A percentile compares a stretch with the other conserved stretches of the same genome.
These are phyloP conservation scores for Trametes cinnabarina DNA, from an alignment of 768 basidiomycete genomes.

Conservation along the genomic window DNA sequence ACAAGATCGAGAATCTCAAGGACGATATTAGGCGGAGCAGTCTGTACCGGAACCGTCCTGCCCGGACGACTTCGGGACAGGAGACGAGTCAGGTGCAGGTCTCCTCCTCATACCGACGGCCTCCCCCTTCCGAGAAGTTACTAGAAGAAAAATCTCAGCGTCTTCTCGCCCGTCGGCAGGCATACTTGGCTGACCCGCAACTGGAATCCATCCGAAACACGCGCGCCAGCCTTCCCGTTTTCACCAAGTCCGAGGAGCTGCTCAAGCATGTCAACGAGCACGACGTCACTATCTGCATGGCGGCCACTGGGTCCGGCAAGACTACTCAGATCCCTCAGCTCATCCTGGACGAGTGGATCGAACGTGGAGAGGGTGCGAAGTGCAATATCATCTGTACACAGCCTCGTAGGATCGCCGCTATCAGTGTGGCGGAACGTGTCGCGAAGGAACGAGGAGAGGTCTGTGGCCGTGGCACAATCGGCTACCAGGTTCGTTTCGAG, in stretches of 20 bases:
- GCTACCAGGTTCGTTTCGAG: slow-evolving; percentile 93
- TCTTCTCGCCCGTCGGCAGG: slow-evolving; percentile 51
- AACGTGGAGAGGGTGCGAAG: slow-evolving; percentile 70
- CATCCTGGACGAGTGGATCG: slow-evolving; percentile 81
- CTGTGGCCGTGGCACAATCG: slow-evolving; percentile 59
- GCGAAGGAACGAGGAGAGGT: slow-evolving; percentile 81
- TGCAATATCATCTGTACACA: slow-evolving; percentile 95
- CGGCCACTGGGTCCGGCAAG: slow-evolving; percentile 89
- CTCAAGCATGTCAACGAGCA: slow-evolving; percentile 67
- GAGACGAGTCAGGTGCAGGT: slow-evolving; percentile 6
- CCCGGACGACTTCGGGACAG: not conserved
- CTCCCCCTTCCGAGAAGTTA: slow-evolving; percentile 30
- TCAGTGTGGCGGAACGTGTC: slow-evolving; percentile 88
- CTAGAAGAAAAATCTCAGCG: slow-evolving; percentile 53
- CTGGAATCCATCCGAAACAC: slow-evolving; percentile 65
- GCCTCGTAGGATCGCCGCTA: slow-evolving; percentile 86
- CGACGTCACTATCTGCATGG: slow-evolving; percentile 88
- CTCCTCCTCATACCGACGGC: slow-evolving; percentile 24
- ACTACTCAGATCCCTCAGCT: slow-evolving; percentile 95
- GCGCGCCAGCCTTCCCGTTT: slow-evolving; percentile 73
- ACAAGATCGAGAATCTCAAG: slow-evolving; percentile 69
- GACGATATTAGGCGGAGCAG: slow-evolving; percentile 59
- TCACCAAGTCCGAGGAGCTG: slow-evolving; percentile 62
- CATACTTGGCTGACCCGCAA: slow-evolving; percentile 59
- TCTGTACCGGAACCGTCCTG: slow-evolving; percentile 66